These are phyloP conservation scores for Parafenestella ontariensis DNA, from an alignment of 2,329 filamentous ascomycete species.

Conservation along the genomic window DNA sequence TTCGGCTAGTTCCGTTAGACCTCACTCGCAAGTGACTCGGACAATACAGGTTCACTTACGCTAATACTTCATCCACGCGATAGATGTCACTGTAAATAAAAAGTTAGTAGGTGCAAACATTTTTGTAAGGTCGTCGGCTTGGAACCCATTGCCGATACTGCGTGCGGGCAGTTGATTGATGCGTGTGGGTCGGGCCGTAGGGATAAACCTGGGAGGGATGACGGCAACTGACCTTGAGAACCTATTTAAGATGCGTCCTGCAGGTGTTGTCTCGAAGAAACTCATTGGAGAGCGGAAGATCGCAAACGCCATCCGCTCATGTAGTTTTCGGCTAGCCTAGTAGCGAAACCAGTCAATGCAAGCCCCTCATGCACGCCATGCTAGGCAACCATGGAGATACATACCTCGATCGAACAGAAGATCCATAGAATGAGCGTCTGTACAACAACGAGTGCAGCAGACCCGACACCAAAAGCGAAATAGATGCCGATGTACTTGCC, in stretches of 20 bases:
- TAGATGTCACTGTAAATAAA: conserved; percentile 70
- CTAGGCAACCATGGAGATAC: conserved; percentile 31
- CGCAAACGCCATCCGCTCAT: conserved; percentile 95
- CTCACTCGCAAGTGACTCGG: neutral
- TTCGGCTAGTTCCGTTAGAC: conserved; percentile 62
- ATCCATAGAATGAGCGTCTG: conserved; percentile 98
- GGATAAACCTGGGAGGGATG: conserved; percentile 6
- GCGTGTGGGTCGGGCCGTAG: conserved; percentile 8
- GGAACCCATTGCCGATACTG: neutral
- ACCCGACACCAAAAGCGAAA: conserved; percentile 90
- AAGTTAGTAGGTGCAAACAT: conserved; percentile 22
- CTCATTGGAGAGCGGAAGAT: conserved; percentile 98
- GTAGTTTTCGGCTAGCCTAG: conserved; percentile 89
- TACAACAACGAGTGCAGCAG: conserved; percentile 81
- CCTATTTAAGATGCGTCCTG: conserved; percentile 93
- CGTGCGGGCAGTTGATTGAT: conserved; percentile 6
- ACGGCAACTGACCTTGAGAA: conserved; percentile 77
- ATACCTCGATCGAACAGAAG: conserved; percentile 96
- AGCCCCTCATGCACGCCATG: conserved; percentile 10
- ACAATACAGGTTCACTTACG: conserved; percentile 51
- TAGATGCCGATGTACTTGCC: conserved; percentile 95
- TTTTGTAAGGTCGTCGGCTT: neutral
- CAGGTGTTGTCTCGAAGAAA: conserved; percentile 97
- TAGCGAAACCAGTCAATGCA: conserved; percentile 30
- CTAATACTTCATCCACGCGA: conserved; percentile 88